These are phyloP conservation scores for Neonectria sp. DNA, from an alignment of 2,329 filamentous ascomycete genomes.

Conservation along the genomic window DNA sequence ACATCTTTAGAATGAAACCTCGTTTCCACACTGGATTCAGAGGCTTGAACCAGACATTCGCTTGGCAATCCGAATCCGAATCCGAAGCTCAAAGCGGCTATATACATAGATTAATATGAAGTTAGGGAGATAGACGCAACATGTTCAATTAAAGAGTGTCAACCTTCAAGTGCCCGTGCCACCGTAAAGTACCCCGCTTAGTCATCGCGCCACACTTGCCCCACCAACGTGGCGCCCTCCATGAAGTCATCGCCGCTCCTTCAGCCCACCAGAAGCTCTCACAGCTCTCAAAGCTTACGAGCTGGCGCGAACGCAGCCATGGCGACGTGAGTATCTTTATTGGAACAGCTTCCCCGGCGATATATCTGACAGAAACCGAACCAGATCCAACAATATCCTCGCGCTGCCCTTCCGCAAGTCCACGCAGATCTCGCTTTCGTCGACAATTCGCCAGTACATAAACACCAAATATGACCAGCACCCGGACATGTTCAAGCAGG, in stretches of 20 bases:
- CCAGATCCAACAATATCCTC: constrained; percentile 72
- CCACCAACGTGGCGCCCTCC: constrained; percentile 40
- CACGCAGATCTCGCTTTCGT: constrained; percentile 81
- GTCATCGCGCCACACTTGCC: constrained; percentile 39
- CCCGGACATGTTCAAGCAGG: constrained; percentile 94
- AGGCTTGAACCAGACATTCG: background rate
- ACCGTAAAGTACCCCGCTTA: constrained; percentile 7
- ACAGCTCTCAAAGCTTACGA: constrained; percentile 18
- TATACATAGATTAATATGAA: constrained; percentile 6
- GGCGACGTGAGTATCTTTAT: constrained; percentile 46
- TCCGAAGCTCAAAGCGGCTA: background rate
- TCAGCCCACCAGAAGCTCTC: constrained; percentile 25
- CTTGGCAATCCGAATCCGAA: background rate
- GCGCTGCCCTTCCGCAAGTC: constrained; percentile 92
- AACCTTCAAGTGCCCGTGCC: background rate
- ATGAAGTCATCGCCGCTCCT: constrained; percentile 46
- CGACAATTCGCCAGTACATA: constrained; percentile 94
- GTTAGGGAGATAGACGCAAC: background rate
- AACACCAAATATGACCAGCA: constrained; percentile 99
- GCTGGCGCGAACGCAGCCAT: constrained; percentile 38
- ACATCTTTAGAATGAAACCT: constrained; percentile 3
- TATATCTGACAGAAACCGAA: constrained; percentile 25
- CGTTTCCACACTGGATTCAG: background rate
- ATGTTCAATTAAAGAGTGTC: background rate
- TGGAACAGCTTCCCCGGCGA: background rate